Evolutionary conservation across 2,329 filamentous ascomycete genomes (phyloP), one percentile per base, ranked within the genome.

Genomic region (Fusarium proliferatum): DNA sequence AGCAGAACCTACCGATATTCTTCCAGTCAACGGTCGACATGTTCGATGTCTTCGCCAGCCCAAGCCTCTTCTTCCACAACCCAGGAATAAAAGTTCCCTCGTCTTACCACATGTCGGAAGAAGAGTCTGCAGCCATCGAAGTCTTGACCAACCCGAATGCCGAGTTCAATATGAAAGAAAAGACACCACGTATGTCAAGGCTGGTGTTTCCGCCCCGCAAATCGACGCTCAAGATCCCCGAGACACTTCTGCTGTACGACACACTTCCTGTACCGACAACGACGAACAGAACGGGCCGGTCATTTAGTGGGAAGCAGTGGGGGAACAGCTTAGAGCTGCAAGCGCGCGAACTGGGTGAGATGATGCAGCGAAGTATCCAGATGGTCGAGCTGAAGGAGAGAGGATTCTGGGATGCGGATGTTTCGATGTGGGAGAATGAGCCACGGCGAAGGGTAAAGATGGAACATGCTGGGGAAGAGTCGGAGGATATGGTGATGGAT

Each of bases 1-100:
- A 82, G 43, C 71, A 80, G 11, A 79, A 81, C 38, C 69, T 84
- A 34, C 78, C 81, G 0, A 69, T 65, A 9, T 82, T 90, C n/a
- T 92, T 92, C 75, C 71, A 73, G 15, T 74, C 71, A 1, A 88
- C 89, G 0, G 77, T 77, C 2, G 80, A 87, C 65, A 78, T 90
- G 36, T 91, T 92, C 69, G 90, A 92, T 72, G 80, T 87, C 1
- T 92, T 91, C 77, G 88, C 85, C 9, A 90, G 88, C 66, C 85
- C 90, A 1, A 83, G 84, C 58, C 82, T 91, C 3, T 87, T 91
- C 75, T 91, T 92, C 74, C 87, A 88, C 57, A 87, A 84, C 1
- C 80, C 89, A 0, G 87, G 86, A 0, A 65, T 89, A 9, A 72
- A 81, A 2, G 80, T 86, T 0, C 87, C 88, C 1, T 80, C 80